These are phyloP conservation scores for Lomentospora prolificans DNA, from an alignment of 2,329 filamentous ascomycete genomes.

Conservation along the genomic window DNA sequence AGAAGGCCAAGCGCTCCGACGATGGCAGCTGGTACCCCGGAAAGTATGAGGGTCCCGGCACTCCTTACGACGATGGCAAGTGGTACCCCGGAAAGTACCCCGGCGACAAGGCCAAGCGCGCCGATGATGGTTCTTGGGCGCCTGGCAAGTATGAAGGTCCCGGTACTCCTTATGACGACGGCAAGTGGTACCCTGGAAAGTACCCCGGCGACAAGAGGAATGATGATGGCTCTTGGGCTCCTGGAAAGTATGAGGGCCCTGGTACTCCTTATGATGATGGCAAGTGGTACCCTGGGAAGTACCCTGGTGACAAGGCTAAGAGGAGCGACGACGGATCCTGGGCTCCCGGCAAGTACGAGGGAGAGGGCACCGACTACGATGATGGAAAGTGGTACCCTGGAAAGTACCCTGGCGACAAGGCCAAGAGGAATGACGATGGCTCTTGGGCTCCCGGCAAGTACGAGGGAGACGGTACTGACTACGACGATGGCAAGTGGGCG, in stretches of 20 bases:
- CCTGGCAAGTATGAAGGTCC: slow-evolving; percentile 8
- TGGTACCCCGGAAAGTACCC: slow-evolving; percentile 9
- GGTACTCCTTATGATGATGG: slow-evolving; percentile 10
- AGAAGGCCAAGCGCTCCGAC: slow-evolving; percentile 7
- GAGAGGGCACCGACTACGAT: slow-evolving; percentile 3
- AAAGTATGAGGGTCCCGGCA: slow-evolving; percentile 11
- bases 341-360: slow-evolving; percentile 9
- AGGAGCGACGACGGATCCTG: slow-evolving; percentile 9
- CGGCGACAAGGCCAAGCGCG: slow-evolving; percentile 6
- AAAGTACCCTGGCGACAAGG: slow-evolving; percentile 7
- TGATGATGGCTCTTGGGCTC: slow-evolving; percentile 10
- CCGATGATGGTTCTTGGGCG: slow-evolving; percentile 8
- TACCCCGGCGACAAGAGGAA: slow-evolving; percentile 6
- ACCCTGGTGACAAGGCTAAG: slow-evolving; percentile 8
- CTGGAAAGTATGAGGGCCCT: slow-evolving; percentile 10
- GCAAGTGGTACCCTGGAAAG: slow-evolving; percentile 7
- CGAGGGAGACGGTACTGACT: slow-evolving; percentile 8
- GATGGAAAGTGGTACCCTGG: slow-evolving; percentile 5
- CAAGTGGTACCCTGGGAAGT: slow-evolving; percentile 10
- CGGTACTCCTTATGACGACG: slow-evolving; percentile 7
- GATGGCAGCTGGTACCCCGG: slow-evolving; percentile 9
- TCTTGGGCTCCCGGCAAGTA: slow-evolving; percentile 10
- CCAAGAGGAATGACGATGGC: slow-evolving; percentile 8
- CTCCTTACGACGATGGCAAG: slow-evolving; percentile 10
- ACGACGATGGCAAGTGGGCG: slow-evolving; percentile 10